phyloP scores from a whole-genome alignment of 2,329 filamentous ascomycete genomes.

The Xylogone sp. region DNA sequence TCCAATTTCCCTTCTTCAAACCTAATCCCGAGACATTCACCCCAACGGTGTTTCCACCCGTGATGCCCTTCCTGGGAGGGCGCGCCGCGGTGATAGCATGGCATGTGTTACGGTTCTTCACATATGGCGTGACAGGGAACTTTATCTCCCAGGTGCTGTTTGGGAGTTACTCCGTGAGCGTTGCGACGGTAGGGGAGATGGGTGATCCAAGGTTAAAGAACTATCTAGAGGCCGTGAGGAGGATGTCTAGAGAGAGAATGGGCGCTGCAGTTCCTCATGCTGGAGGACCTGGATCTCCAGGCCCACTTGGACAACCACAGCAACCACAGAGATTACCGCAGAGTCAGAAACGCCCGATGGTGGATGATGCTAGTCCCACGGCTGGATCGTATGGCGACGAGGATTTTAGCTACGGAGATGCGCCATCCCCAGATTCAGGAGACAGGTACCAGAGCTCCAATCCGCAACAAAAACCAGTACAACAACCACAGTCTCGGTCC shows the following conservation, averaged over 20 bases:
- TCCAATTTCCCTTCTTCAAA: slow-evolving; percentile 25
- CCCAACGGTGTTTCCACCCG: slow-evolving; percentile 12
- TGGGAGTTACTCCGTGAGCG: slow-evolving; percentile 19
- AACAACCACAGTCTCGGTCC: neutral
- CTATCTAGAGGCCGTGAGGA: slow-evolving; percentile 9
- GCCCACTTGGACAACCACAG: slow-evolving; percentile 1
- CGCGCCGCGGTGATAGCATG: slow-evolving; percentile 12
- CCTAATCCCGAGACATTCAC: slow-evolving; percentile 23
- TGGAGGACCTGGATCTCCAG: too few relatives aligned
- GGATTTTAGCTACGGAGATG: neutral
- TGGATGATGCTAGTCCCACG: slow-evolving; percentile 25
- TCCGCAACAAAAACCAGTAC: neutral
- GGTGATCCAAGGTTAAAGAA: slow-evolving; percentile 22
- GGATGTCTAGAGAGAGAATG: neutral
- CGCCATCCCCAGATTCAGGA: neutral
- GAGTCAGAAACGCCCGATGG: neutral
- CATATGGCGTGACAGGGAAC: slow-evolving; percentile 18
- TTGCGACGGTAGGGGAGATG: slow-evolving; percentile 19
- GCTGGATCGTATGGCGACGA: slow-evolving; percentile 16
- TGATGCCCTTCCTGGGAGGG: slow-evolving; percentile 11
- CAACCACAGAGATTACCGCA: neutral
- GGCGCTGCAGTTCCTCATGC: too few relatives aligned
- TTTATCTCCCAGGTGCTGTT: slow-evolving; percentile 16
- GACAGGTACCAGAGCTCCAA: neutral
- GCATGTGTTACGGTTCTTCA: slow-evolving; percentile 17